phyloP scores from a whole-genome alignment of 2,329 filamentous ascomycete species.

The Cladophialophora chaetospira region DNA sequence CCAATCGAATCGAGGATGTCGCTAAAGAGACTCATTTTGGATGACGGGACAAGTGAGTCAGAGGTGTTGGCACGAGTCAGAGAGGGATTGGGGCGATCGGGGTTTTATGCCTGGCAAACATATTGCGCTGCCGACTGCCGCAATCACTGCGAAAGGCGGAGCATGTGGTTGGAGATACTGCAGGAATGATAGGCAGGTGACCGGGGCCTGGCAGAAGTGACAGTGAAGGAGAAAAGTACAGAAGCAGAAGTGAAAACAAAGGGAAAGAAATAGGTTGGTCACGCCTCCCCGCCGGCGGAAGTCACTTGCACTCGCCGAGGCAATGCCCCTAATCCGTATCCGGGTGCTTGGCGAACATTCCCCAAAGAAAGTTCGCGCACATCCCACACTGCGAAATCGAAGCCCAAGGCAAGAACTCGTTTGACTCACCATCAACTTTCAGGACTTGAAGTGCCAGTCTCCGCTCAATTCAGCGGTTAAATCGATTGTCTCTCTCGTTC shows the following conservation, averaged over 20 bases:
- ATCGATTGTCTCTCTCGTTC: slow-evolving; percentile 84
- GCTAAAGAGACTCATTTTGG: slow-evolving; percentile 46
- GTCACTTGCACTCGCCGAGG: background rate
- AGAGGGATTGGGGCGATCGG: background rate
- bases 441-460: slow-evolving; percentile 99
- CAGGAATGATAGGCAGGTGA: background rate
- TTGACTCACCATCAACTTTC: slow-evolving; percentile 37
- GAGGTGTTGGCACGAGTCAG: slow-evolving; percentile 7
- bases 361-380: slow-evolving; percentile 24
- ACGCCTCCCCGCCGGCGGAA: slow-evolving; percentile 9
- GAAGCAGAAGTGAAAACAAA: background rate
- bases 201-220: background rate
- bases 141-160: background rate
- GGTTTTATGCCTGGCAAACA: slow-evolving; percentile 8
- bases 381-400: slow-evolving; percentile 30
- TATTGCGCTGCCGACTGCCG: slow-evolving; percentile 8
- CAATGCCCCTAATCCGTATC: slow-evolving; percentile 1
- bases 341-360: slow-evolving; percentile 20
- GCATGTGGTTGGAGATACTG: background rate
- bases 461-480: slow-evolving; percentile 96
- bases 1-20: slow-evolving; percentile 55
- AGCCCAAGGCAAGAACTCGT: slow-evolving; percentile 11
- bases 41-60: background rate
- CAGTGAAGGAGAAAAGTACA: background rate
- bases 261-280: slow-evolving; percentile 9